Evolutionary conservation across 768 basidiomycete species (phyloP).

Genomic region (Scleroderma citrinum): DNA sequence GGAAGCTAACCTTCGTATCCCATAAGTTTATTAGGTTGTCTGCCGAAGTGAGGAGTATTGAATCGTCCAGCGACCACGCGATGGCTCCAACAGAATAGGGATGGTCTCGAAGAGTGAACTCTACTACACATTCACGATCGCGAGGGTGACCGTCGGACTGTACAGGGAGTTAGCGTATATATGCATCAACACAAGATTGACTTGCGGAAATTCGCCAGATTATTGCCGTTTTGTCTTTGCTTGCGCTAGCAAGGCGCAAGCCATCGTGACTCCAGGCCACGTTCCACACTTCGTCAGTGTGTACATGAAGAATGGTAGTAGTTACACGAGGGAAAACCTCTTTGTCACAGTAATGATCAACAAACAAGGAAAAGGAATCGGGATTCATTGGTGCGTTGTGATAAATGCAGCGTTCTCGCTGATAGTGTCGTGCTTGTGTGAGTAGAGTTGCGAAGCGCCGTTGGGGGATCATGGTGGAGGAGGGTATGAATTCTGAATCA

Average conservation of each 20-base stretch:
- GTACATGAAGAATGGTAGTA: slow-evolving; percentile 79
- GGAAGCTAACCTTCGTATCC: slow-evolving; percentile 69
- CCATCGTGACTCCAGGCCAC: slow-evolving; percentile 95
- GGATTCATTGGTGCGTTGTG: slow-evolving; percentile 65
- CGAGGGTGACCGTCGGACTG: slow-evolving; percentile 45
- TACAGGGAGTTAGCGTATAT: slow-evolving; percentile 9
- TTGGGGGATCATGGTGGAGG: slow-evolving; percentile 89
- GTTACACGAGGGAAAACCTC: slow-evolving; percentile 80
- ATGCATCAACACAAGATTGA: slow-evolving; percentile 9
- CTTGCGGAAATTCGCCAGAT: slow-evolving; percentile 84
- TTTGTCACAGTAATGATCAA: slow-evolving; percentile 79
- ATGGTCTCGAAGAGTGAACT: slow-evolving; percentile 68
- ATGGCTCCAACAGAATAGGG: slow-evolving; percentile 71
- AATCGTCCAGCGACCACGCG: slow-evolving; percentile 91
- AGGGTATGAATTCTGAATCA: slow-evolving; percentile 74
- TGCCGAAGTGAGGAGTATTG: slow-evolving; percentile 74
- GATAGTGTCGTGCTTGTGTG: slow-evolving; percentile 76
- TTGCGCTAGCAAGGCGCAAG: slow-evolving; percentile 74
- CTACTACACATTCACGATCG: slow-evolving; percentile 53
- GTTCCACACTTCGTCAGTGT: slow-evolving; percentile 94
- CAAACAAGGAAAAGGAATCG: slow-evolving; percentile 71
- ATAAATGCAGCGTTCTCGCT: slow-evolving; percentile 78
- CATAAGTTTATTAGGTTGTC: slow-evolving; percentile 84
- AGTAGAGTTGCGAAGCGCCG: slow-evolving; percentile 81
- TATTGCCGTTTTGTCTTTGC: slow-evolving; percentile 82